phyloP scores from a whole-genome alignment of 169 alveolate genomes.

The Cryptosporidium meleagridis region DNA sequence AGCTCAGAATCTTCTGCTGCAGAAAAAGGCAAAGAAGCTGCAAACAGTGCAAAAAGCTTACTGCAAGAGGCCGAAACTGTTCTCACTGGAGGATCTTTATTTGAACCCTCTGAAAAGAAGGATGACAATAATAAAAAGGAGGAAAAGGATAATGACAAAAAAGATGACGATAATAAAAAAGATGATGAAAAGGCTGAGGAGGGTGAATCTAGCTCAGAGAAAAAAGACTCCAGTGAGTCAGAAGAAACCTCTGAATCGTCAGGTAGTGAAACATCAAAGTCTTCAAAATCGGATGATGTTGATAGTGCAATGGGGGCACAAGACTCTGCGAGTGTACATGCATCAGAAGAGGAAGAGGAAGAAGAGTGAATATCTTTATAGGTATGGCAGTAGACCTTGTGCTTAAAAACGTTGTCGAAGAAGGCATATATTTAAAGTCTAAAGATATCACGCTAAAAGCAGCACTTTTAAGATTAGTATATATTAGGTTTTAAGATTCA shows the following conservation, averaged over 20 bases:
- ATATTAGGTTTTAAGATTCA: neutral
- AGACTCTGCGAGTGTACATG: slow-evolving; percentile 29
- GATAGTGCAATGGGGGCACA: slow-evolving; percentile 14
- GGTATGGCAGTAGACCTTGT: neutral
- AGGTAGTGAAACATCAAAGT: slow-evolving; percentile 9
- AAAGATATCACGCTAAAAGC: neutral
- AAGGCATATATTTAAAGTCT: neutral
- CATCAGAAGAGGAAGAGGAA: slow-evolving; percentile 67
- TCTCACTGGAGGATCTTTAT: slow-evolving; percentile 58
- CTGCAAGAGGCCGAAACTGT: slow-evolving; percentile 60
- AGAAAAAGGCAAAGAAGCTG: slow-evolving; percentile 28
- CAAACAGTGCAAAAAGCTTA: slow-evolving; percentile 34
- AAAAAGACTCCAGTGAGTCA: slow-evolving; percentile 16
- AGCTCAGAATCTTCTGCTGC: neutral
- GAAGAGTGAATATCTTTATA: neutral
- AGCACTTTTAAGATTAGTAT: too few species aligned
- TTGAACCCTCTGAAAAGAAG: slow-evolving; percentile 48
- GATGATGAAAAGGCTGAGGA: slow-evolving; percentile 1
- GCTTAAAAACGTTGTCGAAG: neutral
- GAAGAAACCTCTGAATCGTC: slow-evolving; percentile 18
- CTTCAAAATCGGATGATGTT: neutral
- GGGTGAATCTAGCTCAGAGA: neutral
- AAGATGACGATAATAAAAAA: neutral
- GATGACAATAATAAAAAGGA: slow-evolving; percentile 3
- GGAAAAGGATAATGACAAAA: neutral